These are phyloP conservation scores for Macrotyloma uniflorum DNA, from an alignment of 306 rosid genomes.

Conservation along the genomic window DNA sequence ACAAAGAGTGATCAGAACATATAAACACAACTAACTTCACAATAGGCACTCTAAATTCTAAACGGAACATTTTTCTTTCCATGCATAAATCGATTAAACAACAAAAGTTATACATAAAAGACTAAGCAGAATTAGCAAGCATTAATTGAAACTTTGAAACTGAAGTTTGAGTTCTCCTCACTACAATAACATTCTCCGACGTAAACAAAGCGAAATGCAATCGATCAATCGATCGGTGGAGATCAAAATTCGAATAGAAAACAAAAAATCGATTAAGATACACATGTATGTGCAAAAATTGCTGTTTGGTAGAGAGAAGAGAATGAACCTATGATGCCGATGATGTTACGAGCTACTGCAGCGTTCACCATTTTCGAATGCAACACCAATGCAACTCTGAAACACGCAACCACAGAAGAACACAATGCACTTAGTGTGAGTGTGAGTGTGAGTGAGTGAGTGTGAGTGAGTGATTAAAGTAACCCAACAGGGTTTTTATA, in stretches of 20 bases:
- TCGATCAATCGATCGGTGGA: background rate
- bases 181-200: background rate
- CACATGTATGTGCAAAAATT: too few species aligned
- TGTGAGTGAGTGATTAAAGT: too few species aligned
- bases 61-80: background rate
- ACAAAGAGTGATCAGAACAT: background rate
- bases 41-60: too few species aligned
- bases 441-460: background rate
- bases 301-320: background rate
- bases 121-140: background rate
- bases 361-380: conserved; percentile 45
- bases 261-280: background rate
- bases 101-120: background rate
- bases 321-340: conserved; percentile 60
- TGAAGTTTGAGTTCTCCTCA: background rate
- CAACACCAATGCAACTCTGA: background rate
- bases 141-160: background rate
- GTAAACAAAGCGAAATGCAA: background rate
- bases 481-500: too few species aligned
- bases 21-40: background rate
- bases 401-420: background rate
- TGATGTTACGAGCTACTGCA: conserved; percentile 27
- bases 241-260: background rate
- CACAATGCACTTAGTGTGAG: background rate
- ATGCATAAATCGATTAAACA: background rate